Evolutionary conservation across 2,329 filamentous ascomycete species (phyloP), one percentile per base, ranked within the genome.

Genomic region (Pestalotiopsis sp.): DNA sequence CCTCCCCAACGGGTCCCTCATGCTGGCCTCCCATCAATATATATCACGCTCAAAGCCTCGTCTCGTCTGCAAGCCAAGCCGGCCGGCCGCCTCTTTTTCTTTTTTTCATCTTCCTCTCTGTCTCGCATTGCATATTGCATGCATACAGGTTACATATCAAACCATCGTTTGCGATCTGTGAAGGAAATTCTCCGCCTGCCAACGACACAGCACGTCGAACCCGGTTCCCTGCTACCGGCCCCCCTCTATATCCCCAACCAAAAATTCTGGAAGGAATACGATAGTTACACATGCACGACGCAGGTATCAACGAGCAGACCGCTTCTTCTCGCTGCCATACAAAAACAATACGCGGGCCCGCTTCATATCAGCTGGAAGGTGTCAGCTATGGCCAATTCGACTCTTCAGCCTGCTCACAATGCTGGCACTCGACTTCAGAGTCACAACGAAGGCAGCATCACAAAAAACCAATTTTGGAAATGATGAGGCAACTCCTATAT

Each of bases 141-240:
- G 38, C 58, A 17, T n/a, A 60, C n/a, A n/a, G n/a, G n/a, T n/a
- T n/a, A n/a, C 23, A 13, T 27, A 27, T 36, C 58, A 62, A 62
- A 20, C 17, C 14, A 38, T 36, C 59, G 31, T 36, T 31, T 36
- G 14, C 17, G 17, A 62, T 41, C 59, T 61, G 11, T 36, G 12
- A 60, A 38, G 3, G 9, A 13, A 27, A 39, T 9, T 20, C n/a
- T 62, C 59, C 36, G 59, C 13, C 59, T 36, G 31, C 31, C 38
- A 14, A 62, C 31, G 20, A n/a, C 9, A 14, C n/a, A 14, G 59
- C 17, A 23, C 6, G 38, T 62, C 27, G 59, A 62, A 39, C 27
- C 59, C 9, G 59, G 59, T 62, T 62, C 59, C 59, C 59, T 39
- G 59, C 41, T 25, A 59, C 56, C 17, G 56, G 23, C n/a, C 56